Evolutionary conservation across 1,284 basidiomycete species (phyloP), one percentile per base, ranked within the genome.

Genomic region (Phlebopus sp.): DNA sequence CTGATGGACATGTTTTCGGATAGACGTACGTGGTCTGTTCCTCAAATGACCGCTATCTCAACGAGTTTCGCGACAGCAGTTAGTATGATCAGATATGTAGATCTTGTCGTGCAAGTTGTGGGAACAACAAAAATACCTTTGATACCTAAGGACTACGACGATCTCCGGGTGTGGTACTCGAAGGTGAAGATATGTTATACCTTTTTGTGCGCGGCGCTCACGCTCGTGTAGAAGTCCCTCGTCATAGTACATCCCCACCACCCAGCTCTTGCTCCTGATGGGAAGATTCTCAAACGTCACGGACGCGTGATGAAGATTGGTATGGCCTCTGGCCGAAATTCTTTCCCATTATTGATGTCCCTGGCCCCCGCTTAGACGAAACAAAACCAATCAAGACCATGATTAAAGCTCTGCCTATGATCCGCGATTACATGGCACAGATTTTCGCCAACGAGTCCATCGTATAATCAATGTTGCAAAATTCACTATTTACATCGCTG

Each of bases 21-120:
- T 21, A 75, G 92, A 64, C 71, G 92, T 90, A 59, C 43, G 79
- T 64, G 3, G 37, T 36, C 31, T 21, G 21, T 34, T 11, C 44
- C 44, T 15, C 45, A n/a, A 17, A 10, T 31, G n/a, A 42, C 17
- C 17, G 37, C 44, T 56, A n/a, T 25, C 44, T 50, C 14, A 51
- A 5, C 19, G 18, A 19, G 35, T 19, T 37, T 14, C 14, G 27
- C 29, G 11, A 44, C 43, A 78, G 76, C 72, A 25, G 59, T 66
- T 43, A 77, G 76, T 46, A 76, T 89, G 38, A 79, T 82, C 69
- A 73, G 70, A 55, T 72, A 69, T 21, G 86, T 91, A 18, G 78
- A 77, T 53, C 83, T 81, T 2, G 78, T 93, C 2, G 74, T 91
- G 13, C 89, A 92, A 59, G 82, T 94, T 17, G 79, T 90, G 4